Evolutionary conservation across 768 basidiomycete species (phyloP).

Genomic region (Gloeophyllum trabeum): DNA sequence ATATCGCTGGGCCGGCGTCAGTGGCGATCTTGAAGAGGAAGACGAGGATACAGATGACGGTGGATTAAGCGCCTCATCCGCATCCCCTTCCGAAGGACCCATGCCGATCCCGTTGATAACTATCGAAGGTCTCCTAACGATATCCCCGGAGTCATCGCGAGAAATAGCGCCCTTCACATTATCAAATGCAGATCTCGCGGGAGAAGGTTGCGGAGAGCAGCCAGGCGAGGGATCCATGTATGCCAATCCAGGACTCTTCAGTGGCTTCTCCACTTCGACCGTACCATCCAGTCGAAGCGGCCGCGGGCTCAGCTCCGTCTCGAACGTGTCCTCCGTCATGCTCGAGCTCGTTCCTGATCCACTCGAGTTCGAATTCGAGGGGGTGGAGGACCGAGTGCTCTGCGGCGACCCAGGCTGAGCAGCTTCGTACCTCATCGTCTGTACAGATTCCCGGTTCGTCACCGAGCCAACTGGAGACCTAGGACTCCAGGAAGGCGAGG

Average conservation of each 20-base stretch:
- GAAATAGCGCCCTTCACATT: background rate
- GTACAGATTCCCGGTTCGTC: too few species aligned
- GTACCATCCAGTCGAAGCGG: background rate
- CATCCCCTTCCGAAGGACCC: background rate
- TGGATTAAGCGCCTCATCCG: background rate
- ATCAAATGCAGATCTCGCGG: background rate
- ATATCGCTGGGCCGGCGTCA: constrained; percentile 38
- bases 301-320: background rate
- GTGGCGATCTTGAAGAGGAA: constrained; percentile 18
- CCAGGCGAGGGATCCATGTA: background rate
- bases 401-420: too few species aligned
- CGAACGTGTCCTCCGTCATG: too few species aligned
- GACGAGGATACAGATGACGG: constrained; percentile 9
- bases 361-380: too few species aligned
- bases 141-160: background rate
- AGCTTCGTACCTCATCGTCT: too few species aligned
- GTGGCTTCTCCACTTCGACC: background rate
- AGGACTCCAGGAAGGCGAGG: too few species aligned
- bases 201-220: background rate
- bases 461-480: too few species aligned
- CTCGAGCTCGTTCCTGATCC: too few species aligned
- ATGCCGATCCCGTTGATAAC: background rate
- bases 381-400: too few species aligned
- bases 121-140: background rate
- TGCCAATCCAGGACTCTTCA: background rate